Base-by-base conservation (phyloP, 2,329 filamentous ascomycete genomes). In the Akanthomyces muscarius region DNA sequence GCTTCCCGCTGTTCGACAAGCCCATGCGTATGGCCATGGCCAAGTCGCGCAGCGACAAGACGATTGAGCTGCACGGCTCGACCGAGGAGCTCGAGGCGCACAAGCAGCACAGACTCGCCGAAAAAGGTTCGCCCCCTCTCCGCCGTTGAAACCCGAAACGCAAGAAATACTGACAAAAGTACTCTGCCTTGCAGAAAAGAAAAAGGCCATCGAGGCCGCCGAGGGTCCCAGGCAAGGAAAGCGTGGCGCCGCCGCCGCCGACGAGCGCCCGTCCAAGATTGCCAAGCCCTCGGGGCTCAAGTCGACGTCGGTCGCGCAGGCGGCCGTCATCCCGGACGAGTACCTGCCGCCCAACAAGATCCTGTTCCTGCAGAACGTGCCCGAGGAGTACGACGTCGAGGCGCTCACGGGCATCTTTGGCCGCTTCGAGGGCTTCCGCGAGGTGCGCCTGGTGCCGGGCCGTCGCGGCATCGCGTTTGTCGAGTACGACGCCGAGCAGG, bases 311-410 rank as follows among this genome's bases (percentile, higher is more conserved):
- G 83, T 86, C 6, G 81, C 86, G 16, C 82, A 86, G 1, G 82
- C 88, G 4, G 83, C 89, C 13, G 89, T 92, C 62, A 88, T 98
- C 21, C 92, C 93, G n/a, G 95, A 98, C 83, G 95, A 99, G 78
- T 98, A 97, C 76, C 85, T 98, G 4, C 94, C 94, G 4, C 94
- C 95, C 42, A 98, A 98, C 85, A 97, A 97, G 80, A 96, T 92
- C 68, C 84, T 99, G 42, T 96, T 98, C 78, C 81, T 98, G 65
- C 92, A 96, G 79, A 94, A 98, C 70, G 78, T 99, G 42, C 93
- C 95, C 10, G 91, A 94, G 66, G 90, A 92, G 67, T 92, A 90
- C 76, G 90, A 90, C 74, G 86, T 91, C 71, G 92, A 96, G 67
- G 85, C 83, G 28, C 84, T 99, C 61, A 89, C 87, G 0, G 82